These are phyloP conservation scores for Ophiostoma perfectum DNA, from an alignment of 2,329 filamentous ascomycete species.

Conservation along the genomic window DNA sequence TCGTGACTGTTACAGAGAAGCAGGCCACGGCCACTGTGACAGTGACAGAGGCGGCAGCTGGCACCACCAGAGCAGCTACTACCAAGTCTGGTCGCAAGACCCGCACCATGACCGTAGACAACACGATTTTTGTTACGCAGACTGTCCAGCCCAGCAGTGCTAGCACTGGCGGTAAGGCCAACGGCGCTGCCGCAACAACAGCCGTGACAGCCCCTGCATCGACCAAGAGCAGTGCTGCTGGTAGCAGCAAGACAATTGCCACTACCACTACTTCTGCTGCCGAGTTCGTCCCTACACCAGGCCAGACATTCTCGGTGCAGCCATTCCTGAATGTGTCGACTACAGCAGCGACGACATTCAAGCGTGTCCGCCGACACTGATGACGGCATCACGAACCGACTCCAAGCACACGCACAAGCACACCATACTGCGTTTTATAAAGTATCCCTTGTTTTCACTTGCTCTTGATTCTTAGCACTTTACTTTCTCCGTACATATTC, in stretches of 20 bases:
- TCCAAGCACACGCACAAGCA: neutral
- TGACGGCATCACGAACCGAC: neutral
- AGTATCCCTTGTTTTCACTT: neutral
- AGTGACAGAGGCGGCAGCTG: neutral
- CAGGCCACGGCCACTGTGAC: constrained; percentile 10
- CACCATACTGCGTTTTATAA: neutral
- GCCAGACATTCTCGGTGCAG: neutral
- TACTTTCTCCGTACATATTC: neutral
- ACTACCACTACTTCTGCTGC: neutral
- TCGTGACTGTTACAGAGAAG: neutral
- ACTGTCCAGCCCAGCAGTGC: constrained; percentile 10
- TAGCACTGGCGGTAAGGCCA: neutral
- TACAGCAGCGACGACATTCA: neutral
- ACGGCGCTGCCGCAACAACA: neutral
- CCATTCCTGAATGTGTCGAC: constrained; percentile 14
- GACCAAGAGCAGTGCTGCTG: neutral
- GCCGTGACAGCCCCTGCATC: neutral
- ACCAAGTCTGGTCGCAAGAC: constrained; percentile 14
- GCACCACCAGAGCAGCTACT: neutral
- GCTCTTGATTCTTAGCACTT: neutral
- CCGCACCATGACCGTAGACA: neutral
- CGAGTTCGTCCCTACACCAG: neutral
- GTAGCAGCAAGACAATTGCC: neutral
- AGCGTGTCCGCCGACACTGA: constrained; percentile 13
- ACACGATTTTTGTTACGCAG: neutral